phyloP scores from a whole-genome alignment of 805 yeast species.

The Candida caryicola region DNA sequence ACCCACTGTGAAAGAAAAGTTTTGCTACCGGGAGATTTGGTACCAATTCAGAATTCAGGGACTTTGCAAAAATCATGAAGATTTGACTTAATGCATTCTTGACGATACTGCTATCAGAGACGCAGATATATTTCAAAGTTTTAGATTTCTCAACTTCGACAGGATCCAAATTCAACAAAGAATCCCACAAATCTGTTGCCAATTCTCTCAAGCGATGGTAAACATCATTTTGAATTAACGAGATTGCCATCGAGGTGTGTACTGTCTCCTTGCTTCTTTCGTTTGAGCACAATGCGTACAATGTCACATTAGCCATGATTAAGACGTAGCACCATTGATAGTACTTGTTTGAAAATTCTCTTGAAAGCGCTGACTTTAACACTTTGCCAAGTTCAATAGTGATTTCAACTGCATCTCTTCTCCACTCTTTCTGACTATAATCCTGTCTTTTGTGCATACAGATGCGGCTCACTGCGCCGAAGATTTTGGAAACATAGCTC shows the following conservation, averaged over 20 bases:
- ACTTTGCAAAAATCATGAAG: conserved; percentile 45
- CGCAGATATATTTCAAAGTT: conserved; percentile 34
- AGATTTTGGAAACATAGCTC: conserved; percentile 38
- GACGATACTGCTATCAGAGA: conserved; percentile 33
- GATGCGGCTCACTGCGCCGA: conserved; percentile 43
- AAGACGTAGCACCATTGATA: conserved; percentile 28
- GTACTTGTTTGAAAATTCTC: conserved; percentile 16
- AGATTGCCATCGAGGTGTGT: conserved; percentile 42
- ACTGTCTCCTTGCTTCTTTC: conserved; percentile 23
- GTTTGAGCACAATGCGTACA: conserved; percentile 26
- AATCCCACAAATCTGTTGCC: conserved; percentile 22
- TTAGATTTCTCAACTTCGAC: conserved; percentile 18
- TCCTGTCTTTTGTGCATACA: conserved; percentile 52
- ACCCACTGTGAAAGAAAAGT: conserved; percentile 9
- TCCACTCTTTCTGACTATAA: conserved; percentile 24
- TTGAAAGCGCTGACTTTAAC: conserved; percentile 24
- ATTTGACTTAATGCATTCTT: conserved; percentile 44
- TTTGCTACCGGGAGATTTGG: conserved; percentile 39
- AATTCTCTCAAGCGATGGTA: conserved; percentile 30
- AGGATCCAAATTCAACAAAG: conserved; percentile 15
- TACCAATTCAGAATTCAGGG: conserved; percentile 36
- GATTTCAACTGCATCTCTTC: conserved; percentile 42
- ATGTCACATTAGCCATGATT: conserved; percentile 33
- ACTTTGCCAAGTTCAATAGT: conserved; percentile 31
- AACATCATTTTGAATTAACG: conserved; percentile 54